Evolutionary conservation across 1,284 basidiomycete species (phyloP), one percentile per base, ranked within the genome.

Genomic region (Sutorius eximius): DNA sequence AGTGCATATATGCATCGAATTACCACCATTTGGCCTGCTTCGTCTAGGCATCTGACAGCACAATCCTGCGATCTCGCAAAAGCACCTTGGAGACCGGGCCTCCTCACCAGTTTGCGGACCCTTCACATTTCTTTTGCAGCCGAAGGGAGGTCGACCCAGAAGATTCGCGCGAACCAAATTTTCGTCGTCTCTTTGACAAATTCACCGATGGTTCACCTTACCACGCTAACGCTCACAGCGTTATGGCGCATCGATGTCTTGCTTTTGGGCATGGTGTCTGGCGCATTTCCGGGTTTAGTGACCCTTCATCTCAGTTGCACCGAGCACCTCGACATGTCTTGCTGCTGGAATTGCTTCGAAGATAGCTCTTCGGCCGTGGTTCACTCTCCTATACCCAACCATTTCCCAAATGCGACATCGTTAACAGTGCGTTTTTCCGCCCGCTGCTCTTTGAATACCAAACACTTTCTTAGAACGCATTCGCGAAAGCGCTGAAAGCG

Each of bases 311-410:
- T 87, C 49, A 82, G 80, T 60, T 82, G 80, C 54, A 76, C 80
- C 12, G 83, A 85, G 56, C 75, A 82, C 22, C 72, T 87, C 29
- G 78, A 83, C 52, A 52, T 64, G 24, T 70, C 67, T 46, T 86
- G 84, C 65, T 87, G 86, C 65, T 82, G 80, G 77, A 61, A 64
- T 47, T 88, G 86, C 65, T 82, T 82, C 54, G 82, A 83, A 66
- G 83, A 86, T 46, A 82, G 81, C 41, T 72, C 82, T 29, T 76
- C 72, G 11, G 73, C 75, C 56, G 75, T 76, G n/a, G 59, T 77
- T 4, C 85, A 88, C 65, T 87, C 85, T 3, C 85, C 85, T 0
- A 74, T 87, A 51, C 82, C 82, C 12, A 77, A 81, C 22, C 63
- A 75, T 24, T 83, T 76, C 58, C 50, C 66, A 11, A 71, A 74